Evolutionary conservation across 169 alveolate genomes (phyloP), one percentile per base, ranked within the genome.

Genomic region (Cryptosporidium tyzzeri): DNA sequence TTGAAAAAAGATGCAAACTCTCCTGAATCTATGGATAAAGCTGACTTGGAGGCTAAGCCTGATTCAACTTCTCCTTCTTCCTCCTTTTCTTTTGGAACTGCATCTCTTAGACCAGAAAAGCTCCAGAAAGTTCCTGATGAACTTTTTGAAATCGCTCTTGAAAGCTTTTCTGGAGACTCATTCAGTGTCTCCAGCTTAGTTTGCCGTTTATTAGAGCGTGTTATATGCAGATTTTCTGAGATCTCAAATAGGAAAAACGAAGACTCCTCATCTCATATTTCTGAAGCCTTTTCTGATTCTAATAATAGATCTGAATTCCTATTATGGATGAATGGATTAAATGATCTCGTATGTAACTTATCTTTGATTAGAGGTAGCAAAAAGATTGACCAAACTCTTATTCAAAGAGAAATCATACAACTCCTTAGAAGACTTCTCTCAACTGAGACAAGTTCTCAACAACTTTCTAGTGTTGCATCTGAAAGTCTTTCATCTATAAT

Each of bases 281-380:
- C 35, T 55, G 37, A 29, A 55, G 39, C 37, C 0, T 55, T 55
- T 55, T 55, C 67, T 21, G 67, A 55, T 26, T 6, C 21, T 6
- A 55, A 37, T 21, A 55, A 5, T 10, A 55, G 14, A 26, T 37
- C 55, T 16, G 31, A 23, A 21, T 69, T 69, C n/a, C 8, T 35
- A 41, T 3, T 14, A 0, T 70, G 84, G 84, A 50, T 70, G 84
- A 50, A 51, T 10, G 84, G 84, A 23, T 37, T 70, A 1, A 35
- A 58, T n/a, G 84, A 70, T n/a, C 48, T 70, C 1, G 9, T 70
- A 0, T 26, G 37, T 7, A 70, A 70, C 44, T 44, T 70, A 69
- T 23, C 84, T 29, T 37, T 70, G 67, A 70, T 70, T 45, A 69
- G 84, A 9, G 58, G 58, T 10, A 70, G 58, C 67, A 70, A 48